Evolutionary conservation across 495 filamentous ascomycete genomes (phyloP), one percentile per base, ranked within the genome.

Genomic region (Penicillium coffeae): DNA sequence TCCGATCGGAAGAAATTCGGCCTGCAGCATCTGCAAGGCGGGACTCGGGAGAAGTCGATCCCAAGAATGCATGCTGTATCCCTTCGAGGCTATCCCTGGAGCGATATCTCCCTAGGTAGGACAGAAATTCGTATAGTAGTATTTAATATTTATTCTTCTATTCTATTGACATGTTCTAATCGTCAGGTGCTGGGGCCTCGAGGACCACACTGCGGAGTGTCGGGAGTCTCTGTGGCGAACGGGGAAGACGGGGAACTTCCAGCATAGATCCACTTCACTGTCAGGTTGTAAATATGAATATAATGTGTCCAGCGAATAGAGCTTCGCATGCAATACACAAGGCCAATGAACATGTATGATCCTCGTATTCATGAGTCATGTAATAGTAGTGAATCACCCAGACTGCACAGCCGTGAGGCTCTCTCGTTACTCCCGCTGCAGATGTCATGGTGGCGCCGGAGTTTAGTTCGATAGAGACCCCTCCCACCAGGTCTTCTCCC

Each of bases 1-100:
- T 52, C 48, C 51, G 50, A 21, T 37, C 51, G 51, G 50, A 45
- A 39, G 30, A 52, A 52, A 48, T 30, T 33, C 25, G 39, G 18
- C 18, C 48, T 18, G 50, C 50, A 43, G 52, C n/a, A n/a, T n/a
- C 46, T 50, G 51, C 51, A 58, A 54, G 55, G 58, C 58, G 52
- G 53, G 40, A 47, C 34, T 42, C 51, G 47, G 51, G 34, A 36
- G 33, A 38, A 48, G 55, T 35, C 43, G 50, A 54, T 55, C 51
- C 8, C 38, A 48, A 19, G 45, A 52, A 58, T 58, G 54, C 50
- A 49, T 42, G 30, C 30, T 21, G 21, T 45, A 56, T 51, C 48
- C 46, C 50, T 56, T 50, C 30, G 8, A 32, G 35, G 16, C 15
- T 22, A 18, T 41, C 20, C 38, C 20, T 41, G 10, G 25, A 10